Evolutionary conservation across 2,329 filamentous ascomycete species (phyloP).

Genomic region (Westerdykella ornata): DNA sequence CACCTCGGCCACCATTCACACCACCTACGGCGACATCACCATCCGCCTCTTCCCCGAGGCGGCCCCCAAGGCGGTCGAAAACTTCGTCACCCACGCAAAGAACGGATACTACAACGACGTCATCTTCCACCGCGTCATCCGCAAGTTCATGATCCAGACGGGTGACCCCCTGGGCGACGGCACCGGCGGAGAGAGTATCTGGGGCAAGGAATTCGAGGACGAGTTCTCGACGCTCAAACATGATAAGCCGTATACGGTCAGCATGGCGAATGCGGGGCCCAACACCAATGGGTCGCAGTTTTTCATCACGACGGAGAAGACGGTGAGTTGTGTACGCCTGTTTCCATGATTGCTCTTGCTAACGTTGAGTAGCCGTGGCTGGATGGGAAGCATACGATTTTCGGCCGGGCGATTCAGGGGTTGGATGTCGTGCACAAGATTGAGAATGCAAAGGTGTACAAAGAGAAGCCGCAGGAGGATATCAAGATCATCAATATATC

Average conservation of each 20-base stretch:
- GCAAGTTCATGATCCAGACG: conserved; percentile 95
- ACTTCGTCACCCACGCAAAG: conserved; percentile 87
- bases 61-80: conserved; percentile 91
- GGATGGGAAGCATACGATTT: conserved; percentile 93
- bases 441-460: conserved; percentile 78
- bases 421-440: conserved; percentile 94
- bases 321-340: conserved; percentile 49
- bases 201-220: conserved; percentile 87
- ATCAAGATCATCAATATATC: conserved; percentile 91
- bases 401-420: conserved; percentile 82
- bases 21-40: conserved; percentile 87
- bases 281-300: conserved; percentile 96
- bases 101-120: conserved; percentile 95
- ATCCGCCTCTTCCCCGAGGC: conserved; percentile 88
- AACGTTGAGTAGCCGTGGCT: conserved; percentile 65
- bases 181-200: conserved; percentile 85
- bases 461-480: conserved; percentile 93
- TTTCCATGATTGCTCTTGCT: conserved; percentile 11
- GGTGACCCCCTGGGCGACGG: conserved; percentile 84
- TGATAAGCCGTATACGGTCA: conserved; percentile 92
- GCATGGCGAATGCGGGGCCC: conserved; percentile 95
- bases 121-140: conserved; percentile 94
- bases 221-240: conserved; percentile 88
- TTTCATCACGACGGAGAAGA: conserved; percentile 97
- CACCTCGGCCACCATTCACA: conserved; percentile 78